Evolutionary conservation across 2,329 filamentous ascomycete species (phyloP), one percentile per base, ranked within the genome.

Genomic region (Aureobasidium sp.): DNA sequence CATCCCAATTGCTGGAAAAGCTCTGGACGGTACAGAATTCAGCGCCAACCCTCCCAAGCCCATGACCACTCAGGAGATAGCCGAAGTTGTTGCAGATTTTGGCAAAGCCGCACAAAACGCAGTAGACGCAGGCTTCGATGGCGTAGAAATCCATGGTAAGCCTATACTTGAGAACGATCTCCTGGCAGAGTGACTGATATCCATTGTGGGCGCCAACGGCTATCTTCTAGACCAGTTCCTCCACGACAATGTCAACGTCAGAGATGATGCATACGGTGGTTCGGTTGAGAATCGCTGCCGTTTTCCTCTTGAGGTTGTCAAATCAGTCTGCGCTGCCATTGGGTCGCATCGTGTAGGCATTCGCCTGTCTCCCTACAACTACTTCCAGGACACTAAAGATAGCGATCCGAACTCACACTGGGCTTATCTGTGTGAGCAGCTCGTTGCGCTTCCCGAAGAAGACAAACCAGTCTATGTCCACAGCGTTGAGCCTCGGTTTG

Each of bases 171-270:
- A 34, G 6, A 3, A n/a, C 21, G 14, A 12, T 19, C 10, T 40
- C 21, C 29, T 32, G 16, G 24, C 19, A 41, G 22, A 10, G 6
- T 24, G 6, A 12, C 51, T 53, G 38, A 53, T 22, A 41, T 17
- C 6, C 12, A 21, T 12, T 19, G 19, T 19, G 53, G 69, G 59
- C 37, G 62, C 57, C 6, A 59, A 59, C 32, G 57, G 60, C 17
- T 87, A 87, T 60, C 71, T 88, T 1, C 63, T 84, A 3, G 75
- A 76, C 54, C 75, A 83, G 59, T 88, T 87, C 63, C 67, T 86
- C n/a, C 82, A 79, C 55, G 74, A 77, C 54, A 74, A 67, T 11
- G 68, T 71, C 60, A 83, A 83, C 63, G 68, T 70, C 29, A 71
- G 79, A 7, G 78, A 67, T 1, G 74, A 76, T 40, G 59, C 38